Percentiles rank a stretch among this genome's conserved stretches.
phyloP scores from a whole-genome alignment of 768 basidiomycete species.

The Filobasidium floriforme region DNA sequence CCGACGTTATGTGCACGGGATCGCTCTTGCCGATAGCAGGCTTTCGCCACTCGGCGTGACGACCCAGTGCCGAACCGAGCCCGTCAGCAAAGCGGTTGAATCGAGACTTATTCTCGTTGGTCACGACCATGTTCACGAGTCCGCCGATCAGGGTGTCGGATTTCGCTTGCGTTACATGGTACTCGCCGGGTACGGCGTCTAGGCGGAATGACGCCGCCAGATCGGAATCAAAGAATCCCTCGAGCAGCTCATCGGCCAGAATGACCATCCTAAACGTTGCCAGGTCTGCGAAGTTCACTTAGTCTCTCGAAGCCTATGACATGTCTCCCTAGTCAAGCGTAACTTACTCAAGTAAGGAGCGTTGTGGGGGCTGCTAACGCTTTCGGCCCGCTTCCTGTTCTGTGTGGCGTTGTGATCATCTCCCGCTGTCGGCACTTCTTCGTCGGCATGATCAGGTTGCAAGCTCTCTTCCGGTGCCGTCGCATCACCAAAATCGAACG shows the following conservation, averaged over 20 bases:
- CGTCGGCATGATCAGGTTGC: conserved; percentile 18
- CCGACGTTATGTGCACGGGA: conserved; percentile 49
- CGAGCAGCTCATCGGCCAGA: conserved; percentile 88
- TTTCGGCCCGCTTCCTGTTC: conserved; percentile 48
- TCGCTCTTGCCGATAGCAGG: conserved; percentile 83
- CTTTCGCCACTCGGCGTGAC: conserved; percentile 55
- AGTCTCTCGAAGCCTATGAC: no score
- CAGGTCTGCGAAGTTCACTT: conserved; percentile 50
- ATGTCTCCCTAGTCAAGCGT: no score
- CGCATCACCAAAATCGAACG: conserved; percentile 94
- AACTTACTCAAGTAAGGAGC: conserved; percentile 84
- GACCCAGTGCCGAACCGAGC: conserved; percentile 87
- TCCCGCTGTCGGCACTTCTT: conserved; percentile 22
- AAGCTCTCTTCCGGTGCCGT: conserved; percentile 39
- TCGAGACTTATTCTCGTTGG: conserved; percentile 84
- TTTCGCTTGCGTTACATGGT: conserved; percentile 40
- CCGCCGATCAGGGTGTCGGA: conserved; percentile 56
- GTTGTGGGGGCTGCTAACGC: conserved; percentile 53
- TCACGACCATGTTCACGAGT: conserved; percentile 79
- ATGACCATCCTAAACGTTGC: conserved; percentile 90
- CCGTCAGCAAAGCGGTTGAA: conserved; percentile 91
- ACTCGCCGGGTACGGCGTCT: conserved; percentile 52
- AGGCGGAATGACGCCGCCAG: conserved; percentile 79
- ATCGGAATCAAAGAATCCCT: conserved; percentile 93
- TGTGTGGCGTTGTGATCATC: conserved; percentile 31